These are phyloP conservation scores for Allium fistulosum DNA, from an alignment of 106 monocot genomes.

Conservation along the genomic window DNA sequence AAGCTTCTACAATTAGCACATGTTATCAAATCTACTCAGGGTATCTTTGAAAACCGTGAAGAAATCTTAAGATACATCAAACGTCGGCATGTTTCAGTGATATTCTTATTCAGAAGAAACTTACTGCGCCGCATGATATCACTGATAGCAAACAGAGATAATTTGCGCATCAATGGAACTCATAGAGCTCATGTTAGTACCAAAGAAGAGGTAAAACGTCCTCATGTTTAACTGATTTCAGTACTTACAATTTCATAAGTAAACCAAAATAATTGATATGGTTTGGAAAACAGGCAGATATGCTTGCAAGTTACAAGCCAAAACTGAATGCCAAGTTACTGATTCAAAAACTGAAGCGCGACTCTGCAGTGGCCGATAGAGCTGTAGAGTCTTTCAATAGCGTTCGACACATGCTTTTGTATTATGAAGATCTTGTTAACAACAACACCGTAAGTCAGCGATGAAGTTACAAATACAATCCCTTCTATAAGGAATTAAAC, in stretches of 20 bases:
- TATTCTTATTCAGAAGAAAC: slow-evolving; percentile 32
- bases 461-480: no score
- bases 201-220: slow-evolving; percentile 28
- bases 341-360: slow-evolving; percentile 20
- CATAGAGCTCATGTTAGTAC: slow-evolving; percentile 67
- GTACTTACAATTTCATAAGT: no score
- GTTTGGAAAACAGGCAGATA: slow-evolving; percentile 27
- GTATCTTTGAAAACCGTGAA: slow-evolving; percentile 31
- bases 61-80: slow-evolving; percentile 48
- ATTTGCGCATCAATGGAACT: slow-evolving; percentile 42
- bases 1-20: no score
- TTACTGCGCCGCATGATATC: slow-evolving; percentile 44
- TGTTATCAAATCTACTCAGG: slow-evolving; percentile 10
- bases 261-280: background rate
- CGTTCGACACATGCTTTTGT: slow-evolving; percentile 43
- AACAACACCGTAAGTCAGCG: slow-evolving; percentile 19
- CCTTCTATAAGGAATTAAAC: no score
- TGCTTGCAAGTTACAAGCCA: slow-evolving; percentile 48
- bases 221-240: background rate
- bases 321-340: slow-evolving; percentile 24
- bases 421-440: slow-evolving; percentile 56
- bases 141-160: slow-evolving; percentile 44
- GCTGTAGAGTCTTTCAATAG: slow-evolving; percentile 42
- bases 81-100: slow-evolving; percentile 38
- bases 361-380: slow-evolving; percentile 19